Evolutionary conservation across 2,329 filamentous ascomycete genomes (phyloP).

Genomic region (Aspergillus phoenicis): DNA sequence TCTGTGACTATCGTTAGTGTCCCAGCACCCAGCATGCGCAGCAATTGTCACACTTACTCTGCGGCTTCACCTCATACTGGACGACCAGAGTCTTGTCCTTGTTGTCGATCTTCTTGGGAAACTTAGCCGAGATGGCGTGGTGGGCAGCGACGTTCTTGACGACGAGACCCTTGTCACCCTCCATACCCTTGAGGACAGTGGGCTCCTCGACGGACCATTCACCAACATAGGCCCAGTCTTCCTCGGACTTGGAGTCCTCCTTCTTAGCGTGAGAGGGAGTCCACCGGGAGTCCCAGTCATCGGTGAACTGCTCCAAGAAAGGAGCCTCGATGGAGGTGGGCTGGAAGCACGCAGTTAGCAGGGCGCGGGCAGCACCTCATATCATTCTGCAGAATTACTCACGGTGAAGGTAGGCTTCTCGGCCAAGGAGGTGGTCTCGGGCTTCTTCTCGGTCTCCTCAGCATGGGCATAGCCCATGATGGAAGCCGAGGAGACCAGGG

Average conservation of each 20-base stretch:
- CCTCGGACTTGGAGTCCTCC: slow-evolving; percentile 75
- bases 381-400: slow-evolving; percentile 47
- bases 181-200: slow-evolving; percentile 82
- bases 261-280: slow-evolving; percentile 96
- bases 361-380: slow-evolving; percentile 3
- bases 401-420: slow-evolving; percentile 85
- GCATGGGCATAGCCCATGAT: slow-evolving; percentile 67
- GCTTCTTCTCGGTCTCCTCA: slow-evolving; percentile 66
- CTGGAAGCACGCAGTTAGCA: slow-evolving; percentile 51
- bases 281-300: slow-evolving; percentile 93
- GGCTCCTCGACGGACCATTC: slow-evolving; percentile 98
- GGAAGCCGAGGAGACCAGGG: slow-evolving; percentile 70
- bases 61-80: slow-evolving; percentile 99
- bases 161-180: slow-evolving; percentile 93
- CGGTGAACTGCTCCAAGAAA: slow-evolving; percentile 98
- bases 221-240: slow-evolving; percentile 97
- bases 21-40: not conserved
- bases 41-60: slow-evolving; percentile 65
- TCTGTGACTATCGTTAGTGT: slow-evolving; percentile 54
- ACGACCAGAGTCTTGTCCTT: slow-evolving; percentile 96
- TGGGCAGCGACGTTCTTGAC: slow-evolving; percentile 98
- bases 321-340: slow-evolving; percentile 85
- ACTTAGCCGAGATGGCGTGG: slow-evolving; percentile 99
- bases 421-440: slow-evolving; percentile 57
- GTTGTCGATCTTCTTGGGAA: slow-evolving; percentile 93